These are phyloP conservation scores for Russula earlei DNA, from an alignment of 768 basidiomycete species.

Conservation along the genomic window DNA sequence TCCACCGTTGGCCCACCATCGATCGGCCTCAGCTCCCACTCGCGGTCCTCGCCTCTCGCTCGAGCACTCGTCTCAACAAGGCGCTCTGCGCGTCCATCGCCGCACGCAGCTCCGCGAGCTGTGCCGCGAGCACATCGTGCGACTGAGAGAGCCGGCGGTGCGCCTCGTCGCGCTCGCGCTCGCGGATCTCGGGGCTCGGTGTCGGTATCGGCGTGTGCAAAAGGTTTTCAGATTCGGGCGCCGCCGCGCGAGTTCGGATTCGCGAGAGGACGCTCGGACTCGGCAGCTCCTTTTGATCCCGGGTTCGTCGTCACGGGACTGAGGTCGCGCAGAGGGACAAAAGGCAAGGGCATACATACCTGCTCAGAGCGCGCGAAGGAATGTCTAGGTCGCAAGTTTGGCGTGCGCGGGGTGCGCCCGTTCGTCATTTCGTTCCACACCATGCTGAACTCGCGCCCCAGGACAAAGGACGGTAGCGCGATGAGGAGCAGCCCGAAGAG, in stretches of 20 bases:
- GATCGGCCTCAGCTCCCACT: constrained; percentile 2
- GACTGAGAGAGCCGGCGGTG: constrained; percentile 58
- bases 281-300: neutral
- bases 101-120: constrained; percentile 48
- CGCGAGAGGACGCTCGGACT: constrained; percentile 2
- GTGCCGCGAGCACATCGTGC: constrained; percentile 53
- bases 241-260: neutral
- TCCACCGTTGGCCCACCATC: neutral
- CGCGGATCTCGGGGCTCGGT: neutral
- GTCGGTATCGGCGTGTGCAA: neutral
- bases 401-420: neutral
- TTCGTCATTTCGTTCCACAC: constrained; percentile 80
- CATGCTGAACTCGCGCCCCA: constrained; percentile 83
- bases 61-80: constrained; percentile 33
- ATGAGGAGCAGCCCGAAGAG: constrained; percentile 83
- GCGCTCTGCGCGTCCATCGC: constrained; percentile 52
- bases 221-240: neutral
- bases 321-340: too few species aligned
- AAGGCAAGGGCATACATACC: neutral
- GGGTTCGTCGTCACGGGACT: too few species aligned
- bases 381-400: neutral
- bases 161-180: constrained; percentile 35
- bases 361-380: neutral
- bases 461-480: constrained; percentile 84
- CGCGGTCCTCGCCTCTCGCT: neutral